Evolutionary conservation across 2,329 filamentous ascomycete species (phyloP).

Genomic region (Talaromyces piceae): DNA sequence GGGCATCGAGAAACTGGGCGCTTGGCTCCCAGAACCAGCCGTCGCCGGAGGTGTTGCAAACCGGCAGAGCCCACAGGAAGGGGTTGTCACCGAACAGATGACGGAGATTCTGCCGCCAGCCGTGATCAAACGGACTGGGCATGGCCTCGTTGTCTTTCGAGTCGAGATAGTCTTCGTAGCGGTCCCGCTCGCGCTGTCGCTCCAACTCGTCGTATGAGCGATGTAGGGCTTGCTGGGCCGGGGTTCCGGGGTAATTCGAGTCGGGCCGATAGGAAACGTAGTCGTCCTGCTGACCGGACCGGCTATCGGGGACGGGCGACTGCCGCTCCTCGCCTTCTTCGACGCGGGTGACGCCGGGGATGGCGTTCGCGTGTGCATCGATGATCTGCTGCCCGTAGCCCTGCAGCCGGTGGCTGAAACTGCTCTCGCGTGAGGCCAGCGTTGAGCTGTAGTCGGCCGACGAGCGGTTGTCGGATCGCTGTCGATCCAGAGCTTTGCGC

Average conservation of each 20-base stretch:
- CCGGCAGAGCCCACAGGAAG: constrained; percentile 68
- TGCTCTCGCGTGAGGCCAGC: constrained; percentile 25
- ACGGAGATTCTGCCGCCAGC: constrained; percentile 67
- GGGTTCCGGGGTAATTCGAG: constrained; percentile 24
- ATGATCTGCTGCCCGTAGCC: constrained; percentile 65
- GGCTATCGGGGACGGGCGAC: constrained; percentile 25
- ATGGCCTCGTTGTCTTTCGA: constrained; percentile 82
- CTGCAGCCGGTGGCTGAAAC: constrained; percentile 41
- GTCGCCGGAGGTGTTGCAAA: constrained; percentile 80
- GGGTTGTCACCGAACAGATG: constrained; percentile 74
- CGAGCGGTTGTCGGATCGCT: constrained; percentile 41
- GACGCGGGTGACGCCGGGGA: constrained; percentile 70
- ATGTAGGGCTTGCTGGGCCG: constrained; percentile 39
- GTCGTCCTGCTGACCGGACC: constrained; percentile 10
- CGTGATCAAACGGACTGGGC: constrained; percentile 89
- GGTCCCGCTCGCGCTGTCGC: constrained; percentile 55
- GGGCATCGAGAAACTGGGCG: constrained; percentile 64
- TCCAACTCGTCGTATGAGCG: constrained; percentile 52
- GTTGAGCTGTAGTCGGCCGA: constrained; percentile 22
- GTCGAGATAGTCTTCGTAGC: constrained; percentile 76
- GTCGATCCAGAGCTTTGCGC: constrained; percentile 60
- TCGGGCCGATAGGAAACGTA: constrained; percentile 9
- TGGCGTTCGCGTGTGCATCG: constrained; percentile 72
- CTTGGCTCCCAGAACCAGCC: constrained; percentile 93
- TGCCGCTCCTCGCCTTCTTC: constrained; percentile 67